phyloP scores from a whole-genome alignment of 257 asterid genomes.

The Scutellaria galericulata region DNA sequence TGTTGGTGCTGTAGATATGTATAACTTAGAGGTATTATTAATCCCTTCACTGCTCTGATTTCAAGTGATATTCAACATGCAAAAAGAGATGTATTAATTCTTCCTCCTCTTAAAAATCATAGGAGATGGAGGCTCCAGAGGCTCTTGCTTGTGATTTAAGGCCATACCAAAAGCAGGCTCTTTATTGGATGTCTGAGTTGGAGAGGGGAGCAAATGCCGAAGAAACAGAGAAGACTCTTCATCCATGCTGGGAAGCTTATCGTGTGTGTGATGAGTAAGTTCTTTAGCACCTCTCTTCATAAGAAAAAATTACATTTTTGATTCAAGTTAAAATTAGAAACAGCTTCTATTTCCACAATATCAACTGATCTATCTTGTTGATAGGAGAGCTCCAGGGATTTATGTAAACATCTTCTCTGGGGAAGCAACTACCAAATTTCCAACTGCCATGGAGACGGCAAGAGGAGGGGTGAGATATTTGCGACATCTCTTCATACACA shows the following conservation, averaged over 20 bases:
- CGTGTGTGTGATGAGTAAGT: constrained; percentile 80
- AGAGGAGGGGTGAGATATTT: constrained; percentile 74
- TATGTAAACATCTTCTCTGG: constrained; percentile 81
- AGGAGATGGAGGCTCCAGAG: constrained; percentile 85
- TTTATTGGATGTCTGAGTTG: constrained; percentile 81
- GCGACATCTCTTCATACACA: no score
- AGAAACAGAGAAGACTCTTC: constrained; percentile 69
- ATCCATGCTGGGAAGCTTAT: constrained; percentile 94
- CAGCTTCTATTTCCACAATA: background rate
- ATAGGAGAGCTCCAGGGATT: constrained; percentile 80
- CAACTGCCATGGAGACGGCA: constrained; percentile 67
- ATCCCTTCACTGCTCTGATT: background rate
- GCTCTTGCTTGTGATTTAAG: constrained; percentile 68
- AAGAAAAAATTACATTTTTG: background rate
- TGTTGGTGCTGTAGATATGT: constrained; percentile 82
- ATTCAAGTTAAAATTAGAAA: background rate
- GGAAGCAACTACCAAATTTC: constrained; percentile 74
- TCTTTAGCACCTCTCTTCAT: constrained; percentile 8
- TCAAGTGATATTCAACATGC: background rate
- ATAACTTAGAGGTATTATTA: constrained; percentile 66
- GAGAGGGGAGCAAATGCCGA: constrained; percentile 62
- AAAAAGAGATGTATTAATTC: background rate
- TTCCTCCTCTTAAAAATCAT: constrained; percentile 23
- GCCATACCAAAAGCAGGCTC: constrained; percentile 90
- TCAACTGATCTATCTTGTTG: constrained; percentile 35